Conservation (phyloP, 2,329 filamentous ascomycete species). For the Paracorniculantispora psalliotae region DNA sequence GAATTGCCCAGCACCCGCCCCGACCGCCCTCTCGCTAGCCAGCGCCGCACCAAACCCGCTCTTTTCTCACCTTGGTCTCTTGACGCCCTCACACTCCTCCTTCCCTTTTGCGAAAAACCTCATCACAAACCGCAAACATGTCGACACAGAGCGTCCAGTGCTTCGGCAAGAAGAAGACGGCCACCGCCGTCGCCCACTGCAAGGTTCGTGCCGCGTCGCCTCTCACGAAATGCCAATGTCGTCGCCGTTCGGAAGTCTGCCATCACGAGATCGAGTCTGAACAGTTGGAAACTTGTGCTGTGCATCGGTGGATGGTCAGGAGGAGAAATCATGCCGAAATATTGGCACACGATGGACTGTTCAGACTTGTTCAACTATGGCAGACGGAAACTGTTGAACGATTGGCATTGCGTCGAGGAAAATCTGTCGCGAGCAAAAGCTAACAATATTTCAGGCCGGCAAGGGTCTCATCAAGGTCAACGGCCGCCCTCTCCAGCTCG, state of each 20-base stretch:
- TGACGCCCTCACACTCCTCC: slow-evolving; percentile 5
- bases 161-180: slow-evolving; percentile 99
- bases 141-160: slow-evolving; percentile 84
- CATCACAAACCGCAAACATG: slow-evolving; percentile 40
- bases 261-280: background rate
- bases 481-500: slow-evolving; percentile 88
- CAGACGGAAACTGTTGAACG: background rate
- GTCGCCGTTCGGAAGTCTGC: slow-evolving; percentile 4
- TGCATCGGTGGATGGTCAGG: background rate
- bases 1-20: background rate
- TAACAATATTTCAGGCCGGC: slow-evolving; percentile 35
- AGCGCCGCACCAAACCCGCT: slow-evolving; percentile 15
- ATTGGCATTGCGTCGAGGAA: background rate
- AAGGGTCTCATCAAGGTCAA: slow-evolving; percentile 95
- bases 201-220: slow-evolving; percentile 55
- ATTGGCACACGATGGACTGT: too few relatives aligned
- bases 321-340: too few relatives aligned
- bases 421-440: slow-evolving; percentile 16
- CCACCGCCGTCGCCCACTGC: slow-evolving; percentile 86
- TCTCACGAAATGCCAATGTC: background rate
- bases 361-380: too few relatives aligned
- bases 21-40: background rate
- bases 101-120: slow-evolving; percentile 5
- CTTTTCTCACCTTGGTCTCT: slow-evolving; percentile 3
- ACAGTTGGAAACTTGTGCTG: too few relatives aligned